Evolutionary conservation across 176 grass and related monocot species (phyloP), one percentile per base, ranked within the genome.

Genomic region (Oryza punctata): DNA sequence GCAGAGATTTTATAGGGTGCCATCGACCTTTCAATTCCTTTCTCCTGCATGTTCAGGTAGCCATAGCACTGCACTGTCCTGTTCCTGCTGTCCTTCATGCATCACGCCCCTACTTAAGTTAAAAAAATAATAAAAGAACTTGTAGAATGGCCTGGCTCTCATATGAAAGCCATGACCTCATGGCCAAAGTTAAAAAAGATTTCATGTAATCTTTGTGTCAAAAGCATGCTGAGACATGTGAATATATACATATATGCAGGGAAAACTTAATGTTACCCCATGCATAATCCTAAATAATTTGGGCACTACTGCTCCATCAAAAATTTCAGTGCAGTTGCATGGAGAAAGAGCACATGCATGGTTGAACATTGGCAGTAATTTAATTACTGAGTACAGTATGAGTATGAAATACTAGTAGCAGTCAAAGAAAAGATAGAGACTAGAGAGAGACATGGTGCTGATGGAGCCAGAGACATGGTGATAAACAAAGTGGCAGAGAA

Each of bases 111-210:
- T 11, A 10, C 19, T 61, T 10, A n/a, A n/a, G n/a, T n/a, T n/a
- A n/a, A n/a, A n/a, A n/a, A n/a, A n/a, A n/a, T n/a, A n/a, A n/a
- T n/a, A n/a, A n/a, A n/a, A n/a, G n/a, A n/a, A n/a, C n/a, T n/a
- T n/a, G n/a, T n/a, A n/a, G n/a, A n/a, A n/a, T n/a, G 52, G 52
- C 18, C 52, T 57, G 52, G 19, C 52, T 57, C 52, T 57, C 18
- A 57, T 57, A 19, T 57, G 52, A 18, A 74, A 86, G 67, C 84
- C 84, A 90, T 90, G 84, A 82, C 79, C 82, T 78, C 81, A 89
- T 57, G 75, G 46, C 68, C 8, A 83, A 87, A 76, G 74, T 69
- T 59, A 61, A 60, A 57, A 57, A 61, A 24, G 32, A 69, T 37
- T 66, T 84, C 61, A 74, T 69, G 71, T 40, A 54, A 37, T 5